Evolutionary conservation across 805 yeast genomes (phyloP), one percentile per base, ranked within the genome.

Genomic region (Lachancea quebecensis): DNA sequence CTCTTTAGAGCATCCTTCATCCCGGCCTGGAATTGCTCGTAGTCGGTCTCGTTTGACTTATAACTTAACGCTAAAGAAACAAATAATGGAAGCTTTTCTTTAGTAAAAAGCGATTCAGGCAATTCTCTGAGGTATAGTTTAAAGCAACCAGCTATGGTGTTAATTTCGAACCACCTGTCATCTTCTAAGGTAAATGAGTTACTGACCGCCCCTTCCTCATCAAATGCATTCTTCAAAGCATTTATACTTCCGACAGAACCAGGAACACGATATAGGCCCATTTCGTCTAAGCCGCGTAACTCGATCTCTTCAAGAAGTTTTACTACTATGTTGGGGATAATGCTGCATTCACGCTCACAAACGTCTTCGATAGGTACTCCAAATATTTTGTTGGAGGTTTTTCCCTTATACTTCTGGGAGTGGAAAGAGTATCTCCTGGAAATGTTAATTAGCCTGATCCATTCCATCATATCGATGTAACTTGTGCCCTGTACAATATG

Each of bases 61-160:
- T 42, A 48, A 10, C 42, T 46, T 17, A 56, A 15, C 2, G 71
- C 69, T 10, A 67, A 51, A 14, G 45, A 31, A 8, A 74, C 74
- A 56, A 87, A 80, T 16, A 71, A 70, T 6, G 77, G 79, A 18
- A 89, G 75, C n/a, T 79, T 73, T 27, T 74, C 77, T 48, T 77
- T 80, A 0, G 91, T 78, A 38, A 90, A 74, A 31, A 88, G 65
- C 2, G 95, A 85, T 55, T 88, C 95, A 0, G 96, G 96, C 31
- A 90, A 68, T 54, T 88, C 96, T 55, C 97, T 74, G 54, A 90
- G 67, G 58, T 77, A 90, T 50, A 84, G 74, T 60, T 90, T 90
- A 55, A 90, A 82, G 55, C 95, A 81, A 29, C 95, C 93, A 1
- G 96, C 89, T 39, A 88, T 77, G 1, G 95, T 84, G 61, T 90